These are phyloP conservation scores for Lenwebbia sp. DNA, from an alignment of 345 rosid species.

Conservation along the genomic window DNA sequence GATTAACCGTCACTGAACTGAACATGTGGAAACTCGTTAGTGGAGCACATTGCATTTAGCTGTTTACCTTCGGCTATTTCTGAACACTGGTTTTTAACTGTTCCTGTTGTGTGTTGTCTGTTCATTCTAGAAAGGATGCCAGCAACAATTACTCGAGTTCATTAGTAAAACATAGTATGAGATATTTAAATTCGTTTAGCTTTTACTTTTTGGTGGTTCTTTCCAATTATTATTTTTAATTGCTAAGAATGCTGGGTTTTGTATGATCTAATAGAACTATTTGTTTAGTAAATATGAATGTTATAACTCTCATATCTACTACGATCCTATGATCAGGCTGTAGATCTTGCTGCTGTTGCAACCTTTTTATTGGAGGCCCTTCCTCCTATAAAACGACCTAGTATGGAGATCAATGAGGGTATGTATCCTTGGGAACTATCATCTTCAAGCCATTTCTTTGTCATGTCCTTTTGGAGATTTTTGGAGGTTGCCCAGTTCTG, in stretches of 20 bases:
- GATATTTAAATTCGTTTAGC: neutral
- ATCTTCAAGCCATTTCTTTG: neutral
- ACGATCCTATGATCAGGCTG: slow-evolving; percentile 35
- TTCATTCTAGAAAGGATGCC: neutral
- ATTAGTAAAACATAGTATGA: neutral
- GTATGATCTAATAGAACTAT: neutral
- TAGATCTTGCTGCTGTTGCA: slow-evolving; percentile 65
- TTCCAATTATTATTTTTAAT: neutral
- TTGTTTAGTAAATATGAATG: neutral
- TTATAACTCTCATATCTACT: neutral
- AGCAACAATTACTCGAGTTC: neutral
- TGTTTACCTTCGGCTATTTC: neutral
- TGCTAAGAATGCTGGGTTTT: neutral
- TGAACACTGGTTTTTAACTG: neutral
- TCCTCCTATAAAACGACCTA: slow-evolving; percentile 54
- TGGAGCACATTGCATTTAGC: neutral
- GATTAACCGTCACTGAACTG: neutral
- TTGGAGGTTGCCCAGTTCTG: neutral
- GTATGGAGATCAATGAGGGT: slow-evolving; percentile 44
- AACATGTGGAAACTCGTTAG: neutral
- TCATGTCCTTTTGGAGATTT: neutral
- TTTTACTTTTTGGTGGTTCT: neutral
- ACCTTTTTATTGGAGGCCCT: slow-evolving; percentile 73
- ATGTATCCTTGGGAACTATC: slow-evolving; percentile 9
- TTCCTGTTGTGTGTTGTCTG: neutral